phyloP scores from a whole-genome alignment of 441 rosid species.

The Syzygium malaccense region DNA sequence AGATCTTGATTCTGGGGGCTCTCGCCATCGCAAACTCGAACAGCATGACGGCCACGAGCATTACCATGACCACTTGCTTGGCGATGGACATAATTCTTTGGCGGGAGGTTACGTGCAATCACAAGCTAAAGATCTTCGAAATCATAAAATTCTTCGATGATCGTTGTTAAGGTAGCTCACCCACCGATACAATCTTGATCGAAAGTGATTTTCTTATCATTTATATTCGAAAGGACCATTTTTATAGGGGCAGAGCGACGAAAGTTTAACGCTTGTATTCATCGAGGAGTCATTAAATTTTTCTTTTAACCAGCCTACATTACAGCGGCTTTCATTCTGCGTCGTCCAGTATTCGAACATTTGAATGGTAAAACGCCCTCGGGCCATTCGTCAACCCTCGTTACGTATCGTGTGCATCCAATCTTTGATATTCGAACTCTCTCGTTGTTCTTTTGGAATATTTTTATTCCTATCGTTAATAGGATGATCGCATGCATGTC shows the following conservation, averaged over 20 bases:
- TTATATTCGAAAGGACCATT: not conserved
- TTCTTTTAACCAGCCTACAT: not conserved
- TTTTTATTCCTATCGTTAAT: not conserved
- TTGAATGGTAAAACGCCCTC: not conserved
- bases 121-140: not conserved
- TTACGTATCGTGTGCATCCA: not conserved
- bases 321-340: not conserved
- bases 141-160: not conserved
- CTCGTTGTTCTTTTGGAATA: not conserved
- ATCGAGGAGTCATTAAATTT: not conserved
- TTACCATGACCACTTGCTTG: not conserved
- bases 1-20: not conserved
- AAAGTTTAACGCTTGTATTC: not conserved
- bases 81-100: not conserved
- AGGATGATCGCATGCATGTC: not conserved
- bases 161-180: not conserved
- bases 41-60: not conserved
- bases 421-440: not conserved
- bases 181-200: not conserved
- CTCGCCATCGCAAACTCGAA: not conserved
- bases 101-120: not conserved
- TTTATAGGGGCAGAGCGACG: not conserved
- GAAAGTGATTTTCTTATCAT: not conserved
- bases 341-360: not conserved
- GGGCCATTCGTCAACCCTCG: not conserved